Evolutionary conservation across 2,329 filamentous ascomycete species (phyloP).

Genomic region (Diaporthe vaccinii): DNA sequence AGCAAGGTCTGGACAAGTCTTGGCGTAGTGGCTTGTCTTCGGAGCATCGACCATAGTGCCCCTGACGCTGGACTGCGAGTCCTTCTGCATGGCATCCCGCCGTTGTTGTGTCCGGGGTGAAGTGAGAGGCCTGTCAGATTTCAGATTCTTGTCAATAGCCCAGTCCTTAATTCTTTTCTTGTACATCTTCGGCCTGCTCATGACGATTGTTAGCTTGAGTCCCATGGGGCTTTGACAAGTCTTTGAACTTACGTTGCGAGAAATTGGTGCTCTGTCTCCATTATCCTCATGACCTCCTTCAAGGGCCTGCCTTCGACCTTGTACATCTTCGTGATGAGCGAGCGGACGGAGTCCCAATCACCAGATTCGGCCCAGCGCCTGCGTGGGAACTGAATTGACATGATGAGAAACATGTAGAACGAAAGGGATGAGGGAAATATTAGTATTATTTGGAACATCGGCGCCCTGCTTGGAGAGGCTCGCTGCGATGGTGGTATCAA

Average conservation of each 20-base stretch:
- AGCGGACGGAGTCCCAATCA: conserved; percentile 17
- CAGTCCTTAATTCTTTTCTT: conserved; percentile 35
- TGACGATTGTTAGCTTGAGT: not conserved
- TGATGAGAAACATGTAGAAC: not conserved
- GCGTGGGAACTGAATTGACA: conserved; percentile 17
- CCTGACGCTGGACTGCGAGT: not conserved
- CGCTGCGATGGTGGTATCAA: not conserved
- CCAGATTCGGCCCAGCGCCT: conserved; percentile 20
- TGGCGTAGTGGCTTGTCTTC: not conserved
- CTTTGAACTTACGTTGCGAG: conserved; percentile 28
- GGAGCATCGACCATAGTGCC: not conserved
- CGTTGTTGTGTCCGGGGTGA: not conserved
- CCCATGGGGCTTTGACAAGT: not conserved
- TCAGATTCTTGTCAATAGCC: conserved; percentile 32
- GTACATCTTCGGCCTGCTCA: conserved; percentile 36
- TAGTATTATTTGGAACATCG: not conserved
- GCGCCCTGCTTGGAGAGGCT: not conserved
- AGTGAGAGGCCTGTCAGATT: not conserved
- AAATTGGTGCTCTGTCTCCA: conserved; percentile 35
- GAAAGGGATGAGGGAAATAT: not conserved
- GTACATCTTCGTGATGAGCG: conserved; percentile 33
- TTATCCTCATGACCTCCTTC: conserved; percentile 39
- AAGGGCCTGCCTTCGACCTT: conserved; percentile 32
- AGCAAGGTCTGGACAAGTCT: not conserved
- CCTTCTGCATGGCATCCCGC: not conserved